Evolutionary conservation across 176 grass and related monocot species (phyloP).

Genomic region (Pontederia paniculata): DNA sequence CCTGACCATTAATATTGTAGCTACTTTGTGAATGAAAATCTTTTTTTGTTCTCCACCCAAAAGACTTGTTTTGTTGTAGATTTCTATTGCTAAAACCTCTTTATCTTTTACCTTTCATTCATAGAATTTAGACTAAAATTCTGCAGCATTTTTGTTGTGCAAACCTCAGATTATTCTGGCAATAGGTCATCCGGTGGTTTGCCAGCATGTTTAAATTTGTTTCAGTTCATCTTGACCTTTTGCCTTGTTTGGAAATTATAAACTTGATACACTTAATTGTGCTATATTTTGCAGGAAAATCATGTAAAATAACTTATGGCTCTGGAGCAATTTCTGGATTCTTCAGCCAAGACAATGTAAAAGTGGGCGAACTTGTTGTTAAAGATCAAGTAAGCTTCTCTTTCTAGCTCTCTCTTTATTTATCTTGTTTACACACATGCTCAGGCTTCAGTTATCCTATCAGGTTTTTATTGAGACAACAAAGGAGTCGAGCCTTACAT

Average conservation of each 20-base stretch:
- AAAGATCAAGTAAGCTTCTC: conserved; percentile 42
- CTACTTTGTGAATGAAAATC: no score
- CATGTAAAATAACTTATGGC: conserved; percentile 71
- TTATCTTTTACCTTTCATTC: no score
- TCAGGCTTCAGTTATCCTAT: neutral
- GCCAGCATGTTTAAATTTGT: neutral
- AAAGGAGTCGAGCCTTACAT: conserved; percentile 45
- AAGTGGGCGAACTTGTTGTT: conserved; percentile 60
- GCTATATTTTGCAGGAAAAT: conserved; percentile 38
- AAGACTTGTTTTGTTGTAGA: no score
- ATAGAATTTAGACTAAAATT: no score
- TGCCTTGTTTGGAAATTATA: neutral
- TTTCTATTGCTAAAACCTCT: no score
- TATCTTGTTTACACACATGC: neutral
- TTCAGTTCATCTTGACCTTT: neutral
- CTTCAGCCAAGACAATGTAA: conserved; percentile 74
- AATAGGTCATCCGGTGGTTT: no score
- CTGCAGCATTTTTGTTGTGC: no score
- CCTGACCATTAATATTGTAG: no score
- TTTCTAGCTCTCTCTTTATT: neutral
- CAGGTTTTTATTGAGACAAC: conserved; percentile 90
- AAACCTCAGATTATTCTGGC: no score
- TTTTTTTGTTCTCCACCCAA: no score
- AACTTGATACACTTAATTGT: conserved; percentile 2
- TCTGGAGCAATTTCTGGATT: conserved; percentile 79